Conservation (phyloP, 768 basidiomycete species). For the Naganishia friedmannii region DNA sequence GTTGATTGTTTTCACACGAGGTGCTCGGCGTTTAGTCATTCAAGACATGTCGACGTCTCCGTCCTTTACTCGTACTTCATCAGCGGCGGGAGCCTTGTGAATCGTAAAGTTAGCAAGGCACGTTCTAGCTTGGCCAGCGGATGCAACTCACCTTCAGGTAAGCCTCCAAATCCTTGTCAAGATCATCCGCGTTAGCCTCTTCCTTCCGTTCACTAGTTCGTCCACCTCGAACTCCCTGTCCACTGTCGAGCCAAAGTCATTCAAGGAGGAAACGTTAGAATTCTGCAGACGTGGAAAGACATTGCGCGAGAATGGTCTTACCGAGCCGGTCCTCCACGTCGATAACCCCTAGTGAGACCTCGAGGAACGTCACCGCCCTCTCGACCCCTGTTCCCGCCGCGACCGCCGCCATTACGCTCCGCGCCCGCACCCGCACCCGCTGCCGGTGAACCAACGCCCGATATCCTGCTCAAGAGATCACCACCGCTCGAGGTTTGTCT, state of each 20-base stretch:
- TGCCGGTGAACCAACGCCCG: slow-evolving; percentile 27
- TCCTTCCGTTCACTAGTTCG: slow-evolving; percentile 8
- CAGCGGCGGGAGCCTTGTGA: slow-evolving; percentile 2
- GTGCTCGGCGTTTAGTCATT: not conserved
- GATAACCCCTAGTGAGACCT: slow-evolving; percentile 13
- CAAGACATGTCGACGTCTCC: slow-evolving; percentile 20
- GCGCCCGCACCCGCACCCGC: no score
- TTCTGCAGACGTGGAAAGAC: not conserved
- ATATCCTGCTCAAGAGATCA: slow-evolving; percentile 40
- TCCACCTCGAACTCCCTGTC: slow-evolving; percentile 14
- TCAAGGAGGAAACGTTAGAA: not conserved
- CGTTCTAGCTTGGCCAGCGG: not conserved
- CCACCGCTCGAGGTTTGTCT: slow-evolving; percentile 27
- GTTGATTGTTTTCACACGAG: not conserved
- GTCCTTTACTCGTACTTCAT: slow-evolving; percentile 7
- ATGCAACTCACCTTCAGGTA: slow-evolving; percentile 31
- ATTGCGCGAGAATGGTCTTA: not conserved
- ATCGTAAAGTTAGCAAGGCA: not conserved
- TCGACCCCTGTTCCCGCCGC: slow-evolving; percentile 30
- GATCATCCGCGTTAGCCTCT: slow-evolving; percentile 60
- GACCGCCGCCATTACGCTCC: slow-evolving; percentile 20
- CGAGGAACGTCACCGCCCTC: slow-evolving; percentile 26
- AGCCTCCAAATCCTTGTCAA: slow-evolving; percentile 78
- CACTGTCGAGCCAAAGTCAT: not conserved
- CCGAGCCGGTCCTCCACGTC: slow-evolving; percentile 21